Evolutionary conservation across 2,329 filamentous ascomycete genomes (phyloP).

Genomic region (Aspergillus intermedius): DNA sequence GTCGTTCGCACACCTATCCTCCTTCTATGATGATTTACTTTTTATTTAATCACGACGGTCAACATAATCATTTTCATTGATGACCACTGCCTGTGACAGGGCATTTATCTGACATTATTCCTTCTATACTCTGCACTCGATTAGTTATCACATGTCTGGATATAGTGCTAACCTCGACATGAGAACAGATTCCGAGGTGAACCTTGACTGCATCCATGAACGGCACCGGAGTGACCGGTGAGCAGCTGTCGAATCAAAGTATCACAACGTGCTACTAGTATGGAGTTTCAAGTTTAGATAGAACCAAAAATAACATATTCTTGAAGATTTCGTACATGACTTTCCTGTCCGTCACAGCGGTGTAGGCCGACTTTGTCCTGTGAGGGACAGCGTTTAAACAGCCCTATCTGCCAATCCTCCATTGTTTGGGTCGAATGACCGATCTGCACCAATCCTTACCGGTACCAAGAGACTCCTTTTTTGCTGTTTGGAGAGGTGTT

Average conservation of each 20-base stretch:
- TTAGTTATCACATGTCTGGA: background rate
- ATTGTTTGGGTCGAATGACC: background rate
- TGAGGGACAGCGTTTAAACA: background rate
- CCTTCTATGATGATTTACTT: conserved; percentile 60
- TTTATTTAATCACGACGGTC: conserved; percentile 74
- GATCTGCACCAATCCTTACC: background rate
- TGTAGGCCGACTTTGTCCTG: background rate
- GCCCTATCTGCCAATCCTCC: background rate
- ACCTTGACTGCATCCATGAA: too few relatives aligned
- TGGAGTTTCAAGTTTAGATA: conserved; percentile 12
- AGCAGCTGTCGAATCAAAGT: background rate
- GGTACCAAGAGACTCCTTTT: background rate
- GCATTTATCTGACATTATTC: conserved; percentile 39
- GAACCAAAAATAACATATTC: background rate
- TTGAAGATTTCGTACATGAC: too few relatives aligned
- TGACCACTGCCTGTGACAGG: conserved; percentile 73
- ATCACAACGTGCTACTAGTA: conserved; percentile 1
- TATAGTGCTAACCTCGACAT: background rate
- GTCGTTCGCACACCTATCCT: conserved; percentile 6
- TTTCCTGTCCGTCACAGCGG: background rate
- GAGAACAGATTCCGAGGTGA: background rate
- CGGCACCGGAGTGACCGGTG: too few relatives aligned
- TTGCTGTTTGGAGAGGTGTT: background rate
- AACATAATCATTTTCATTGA: conserved; percentile 72
- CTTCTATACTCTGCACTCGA: conserved; percentile 1